These are phyloP conservation scores for Kuraishia floccosa DNA, from an alignment of 805 yeast species.

Conservation along the genomic window DNA sequence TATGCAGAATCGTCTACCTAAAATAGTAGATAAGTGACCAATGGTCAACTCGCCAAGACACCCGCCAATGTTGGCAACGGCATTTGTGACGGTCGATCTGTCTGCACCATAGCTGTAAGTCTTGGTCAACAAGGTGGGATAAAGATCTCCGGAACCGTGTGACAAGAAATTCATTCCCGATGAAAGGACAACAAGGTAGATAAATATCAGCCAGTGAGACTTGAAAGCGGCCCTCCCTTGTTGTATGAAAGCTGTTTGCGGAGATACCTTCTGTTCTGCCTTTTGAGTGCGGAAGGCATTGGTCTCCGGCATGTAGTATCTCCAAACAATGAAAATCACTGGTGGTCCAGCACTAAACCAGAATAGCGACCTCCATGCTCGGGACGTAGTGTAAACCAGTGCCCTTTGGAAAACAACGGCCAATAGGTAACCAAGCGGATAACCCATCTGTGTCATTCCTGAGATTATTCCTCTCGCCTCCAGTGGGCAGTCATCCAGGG, in stretches of 20 bases:
- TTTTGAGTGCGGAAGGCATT: conserved; percentile 31
- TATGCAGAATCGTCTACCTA: conserved; percentile 45
- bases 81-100: conserved; percentile 41
- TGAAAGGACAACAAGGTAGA: conserved; percentile 48
- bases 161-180: conserved; percentile 53
- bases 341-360: conserved; percentile 59
- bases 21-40: conserved; percentile 42
- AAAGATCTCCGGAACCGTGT: conserved; percentile 55
- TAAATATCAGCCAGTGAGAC: conserved; percentile 45
- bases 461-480: conserved; percentile 47
- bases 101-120: conserved; percentile 31
- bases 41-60: conserved; percentile 41
- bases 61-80: conserved; percentile 50
- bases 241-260: conserved; percentile 18
- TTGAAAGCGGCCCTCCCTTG: conserved; percentile 24
- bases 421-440: conserved; percentile 55
- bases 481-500: conserved; percentile 41
- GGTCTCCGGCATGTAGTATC: conserved; percentile 37
- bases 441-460: conserved; percentile 74
- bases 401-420: conserved; percentile 60
- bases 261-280: conserved; percentile 16
- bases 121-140: conserved; percentile 39
- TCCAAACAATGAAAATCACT: conserved; percentile 26
- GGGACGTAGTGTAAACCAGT: conserved; percentile 37
- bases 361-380: conserved; percentile 54